A percentile compares a stretch with the other conserved stretches of the same genome.
These are phyloP conservation scores for Cladochytrium replicatum DNA, from an alignment of 192 early-diverging fungal genomes.

Conservation along the genomic window DNA sequence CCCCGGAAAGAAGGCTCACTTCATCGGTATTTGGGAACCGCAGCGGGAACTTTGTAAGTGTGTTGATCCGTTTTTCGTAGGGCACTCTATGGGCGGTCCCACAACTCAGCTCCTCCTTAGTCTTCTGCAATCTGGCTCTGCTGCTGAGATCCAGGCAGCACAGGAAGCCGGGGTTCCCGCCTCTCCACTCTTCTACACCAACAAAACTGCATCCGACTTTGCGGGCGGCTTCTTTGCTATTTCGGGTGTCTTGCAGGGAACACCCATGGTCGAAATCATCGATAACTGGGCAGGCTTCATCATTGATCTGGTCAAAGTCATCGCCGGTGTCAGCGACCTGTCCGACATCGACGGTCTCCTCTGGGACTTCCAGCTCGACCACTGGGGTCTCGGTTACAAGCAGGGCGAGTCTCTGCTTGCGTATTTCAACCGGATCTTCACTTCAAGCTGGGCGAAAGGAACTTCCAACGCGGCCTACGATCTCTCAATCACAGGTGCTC, in stretches of 20 bases:
- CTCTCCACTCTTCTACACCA: constrained; percentile 18
- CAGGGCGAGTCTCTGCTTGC: constrained; percentile 1
- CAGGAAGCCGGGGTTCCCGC: background rate
- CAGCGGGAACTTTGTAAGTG: too few species aligned
- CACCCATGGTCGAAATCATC: too few species aligned
- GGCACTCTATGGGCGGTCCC: constrained; percentile 16
- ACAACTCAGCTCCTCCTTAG: constrained; percentile 7
- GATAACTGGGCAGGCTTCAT: too few species aligned
- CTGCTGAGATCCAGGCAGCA: constrained; percentile 12
- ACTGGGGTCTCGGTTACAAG: constrained; percentile 8
- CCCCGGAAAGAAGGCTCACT: too few species aligned
- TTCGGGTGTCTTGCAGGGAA: constrained; percentile 13
- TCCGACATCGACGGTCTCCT: too few species aligned
- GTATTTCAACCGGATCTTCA: constrained; percentile 7
- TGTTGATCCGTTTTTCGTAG: constrained; percentile 17
- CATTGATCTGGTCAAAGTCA: background rate
- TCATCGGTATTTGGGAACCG: too few species aligned
- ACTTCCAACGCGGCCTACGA: constrained; percentile 15
- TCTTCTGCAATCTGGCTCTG: constrained; percentile 6
- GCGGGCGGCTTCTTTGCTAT: constrained; percentile 8
- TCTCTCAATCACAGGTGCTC: background rate
- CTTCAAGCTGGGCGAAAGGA: constrained; percentile 2
- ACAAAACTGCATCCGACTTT: constrained; percentile 8
- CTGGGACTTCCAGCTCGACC: constrained; percentile 17
- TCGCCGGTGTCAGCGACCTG: constrained; percentile 10